phyloP scores from a whole-genome alignment of 2,329 filamentous ascomycete genomes.

The Fusarium circinatum region DNA sequence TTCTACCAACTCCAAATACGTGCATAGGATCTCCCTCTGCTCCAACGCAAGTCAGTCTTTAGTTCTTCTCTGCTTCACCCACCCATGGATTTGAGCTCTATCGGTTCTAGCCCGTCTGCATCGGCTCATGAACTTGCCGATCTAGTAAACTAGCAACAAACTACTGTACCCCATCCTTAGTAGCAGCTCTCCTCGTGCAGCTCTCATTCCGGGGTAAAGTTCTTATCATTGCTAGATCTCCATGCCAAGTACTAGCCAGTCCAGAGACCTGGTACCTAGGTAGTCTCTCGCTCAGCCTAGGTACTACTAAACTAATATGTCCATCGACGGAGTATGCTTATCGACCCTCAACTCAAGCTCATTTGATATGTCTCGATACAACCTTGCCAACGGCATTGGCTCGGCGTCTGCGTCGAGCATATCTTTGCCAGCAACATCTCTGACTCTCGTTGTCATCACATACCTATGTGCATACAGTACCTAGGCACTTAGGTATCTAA shows the following conservation, averaged over 20 bases:
- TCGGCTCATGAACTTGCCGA: neutral
- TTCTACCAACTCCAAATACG: neutral
- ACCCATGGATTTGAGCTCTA: neutral
- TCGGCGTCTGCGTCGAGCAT: neutral
- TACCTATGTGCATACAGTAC: neutral
- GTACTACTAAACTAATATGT: neutral
- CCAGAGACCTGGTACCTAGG: neutral
- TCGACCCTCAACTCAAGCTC: neutral
- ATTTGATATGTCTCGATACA: neutral
- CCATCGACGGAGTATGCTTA: neutral
- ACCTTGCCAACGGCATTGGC: neutral
- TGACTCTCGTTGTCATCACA: neutral
- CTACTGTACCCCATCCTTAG: neutral
- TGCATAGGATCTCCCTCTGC: neutral
- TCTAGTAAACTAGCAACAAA: neutral
- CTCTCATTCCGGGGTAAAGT: conserved; percentile 7
- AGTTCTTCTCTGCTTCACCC: neutral
- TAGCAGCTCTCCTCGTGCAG: neutral
- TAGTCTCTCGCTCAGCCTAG: neutral
- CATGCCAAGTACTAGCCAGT: conserved; percentile 10
- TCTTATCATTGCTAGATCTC: conserved; percentile 15
- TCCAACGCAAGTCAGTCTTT: neutral
- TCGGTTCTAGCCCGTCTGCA: neutral
- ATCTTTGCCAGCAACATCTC: neutral
- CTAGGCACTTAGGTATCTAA: neutral